Evolutionary conservation across 116 monocot genomes (phyloP).

Genomic region (Thalassia testudinum): DNA sequence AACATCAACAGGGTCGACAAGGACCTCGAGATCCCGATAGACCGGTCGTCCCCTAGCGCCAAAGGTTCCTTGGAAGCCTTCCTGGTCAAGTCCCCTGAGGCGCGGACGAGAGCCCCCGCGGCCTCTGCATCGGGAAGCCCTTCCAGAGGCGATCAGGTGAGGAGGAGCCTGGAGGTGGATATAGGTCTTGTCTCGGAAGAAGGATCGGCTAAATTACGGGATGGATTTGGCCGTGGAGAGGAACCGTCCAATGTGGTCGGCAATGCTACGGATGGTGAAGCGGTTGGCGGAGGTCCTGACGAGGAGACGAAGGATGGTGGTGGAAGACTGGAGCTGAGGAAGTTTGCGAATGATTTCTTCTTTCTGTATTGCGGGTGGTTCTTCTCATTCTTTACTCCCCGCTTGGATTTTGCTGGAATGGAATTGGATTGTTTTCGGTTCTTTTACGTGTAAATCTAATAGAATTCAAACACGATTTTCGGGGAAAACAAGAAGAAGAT

Average conservation of each 20-base stretch:
- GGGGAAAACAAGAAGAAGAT: too few relatives aligned
- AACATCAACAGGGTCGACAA: conserved; percentile 17
- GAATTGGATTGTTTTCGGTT: too few relatives aligned
- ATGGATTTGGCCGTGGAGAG: too few relatives aligned
- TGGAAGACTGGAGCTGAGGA: conserved; percentile 34
- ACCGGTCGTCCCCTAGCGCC: conserved; percentile 27
- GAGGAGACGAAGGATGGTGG: background rate
- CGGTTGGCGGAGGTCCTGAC: background rate
- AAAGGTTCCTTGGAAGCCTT: conserved; percentile 40
- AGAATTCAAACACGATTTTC: too few relatives aligned
- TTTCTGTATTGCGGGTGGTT: conserved; percentile 90
- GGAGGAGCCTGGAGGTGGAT: conserved; percentile 7
- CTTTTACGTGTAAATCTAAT: too few relatives aligned
- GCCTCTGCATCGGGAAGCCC: background rate
- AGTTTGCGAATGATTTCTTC: conserved; percentile 73
- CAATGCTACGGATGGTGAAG: background rate
- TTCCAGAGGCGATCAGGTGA: background rate
- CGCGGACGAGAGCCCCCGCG: conserved; percentile 6
- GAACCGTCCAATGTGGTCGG: background rate
- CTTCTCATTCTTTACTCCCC: background rate
- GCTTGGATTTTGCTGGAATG: too few relatives aligned
- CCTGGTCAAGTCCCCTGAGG: conserved; percentile 32
- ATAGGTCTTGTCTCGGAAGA: background rate
- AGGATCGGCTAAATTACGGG: too few relatives aligned
- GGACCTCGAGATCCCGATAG: conserved; percentile 5